Percentiles rank a stretch among this genome's conserved stretches.
phyloP scores from a whole-genome alignment of 495 filamentous ascomycete species.

The Echria macrotheca region DNA sequence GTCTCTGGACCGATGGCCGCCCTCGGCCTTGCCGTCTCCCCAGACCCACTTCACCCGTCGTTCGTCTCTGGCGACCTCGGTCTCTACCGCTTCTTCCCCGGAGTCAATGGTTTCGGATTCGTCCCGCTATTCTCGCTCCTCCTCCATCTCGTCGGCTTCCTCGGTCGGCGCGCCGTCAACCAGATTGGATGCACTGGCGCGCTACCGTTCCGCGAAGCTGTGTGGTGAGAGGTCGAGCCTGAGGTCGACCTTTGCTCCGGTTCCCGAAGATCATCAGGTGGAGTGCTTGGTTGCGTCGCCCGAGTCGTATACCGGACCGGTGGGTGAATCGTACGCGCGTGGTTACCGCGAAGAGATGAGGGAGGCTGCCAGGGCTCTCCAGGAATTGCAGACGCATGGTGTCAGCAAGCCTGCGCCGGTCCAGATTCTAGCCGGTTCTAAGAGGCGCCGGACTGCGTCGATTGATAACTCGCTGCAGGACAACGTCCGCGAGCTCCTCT shows the following conservation, averaged over 20 bases:
- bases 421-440: slow-evolving; percentile 37
- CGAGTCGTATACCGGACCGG: slow-evolving; percentile 51
- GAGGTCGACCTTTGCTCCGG: slow-evolving; percentile 44
- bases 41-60: slow-evolving; percentile 58
- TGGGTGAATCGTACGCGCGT: slow-evolving; percentile 42
- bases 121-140: slow-evolving; percentile 67
- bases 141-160: slow-evolving; percentile 67
- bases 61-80: slow-evolving; percentile 70
- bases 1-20: slow-evolving; percentile 54
- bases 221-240: slow-evolving; percentile 47
- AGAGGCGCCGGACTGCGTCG: slow-evolving; percentile 66
- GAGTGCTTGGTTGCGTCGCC: slow-evolving; percentile 55
- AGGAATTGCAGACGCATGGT: slow-evolving; percentile 50
- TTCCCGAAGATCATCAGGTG: slow-evolving; percentile 51
- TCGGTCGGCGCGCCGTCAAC: slow-evolving; percentile 60
- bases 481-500: slow-evolving; percentile 62
- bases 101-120: slow-evolving; percentile 88
- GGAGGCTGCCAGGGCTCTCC: slow-evolving; percentile 63
- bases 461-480: slow-evolving; percentile 64
- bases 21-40: slow-evolving; percentile 47
- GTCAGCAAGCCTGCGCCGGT: slow-evolving; percentile 30
- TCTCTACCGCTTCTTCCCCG: slow-evolving; percentile 75
- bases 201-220: slow-evolving; percentile 69
- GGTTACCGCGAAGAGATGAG: slow-evolving; percentile 35
- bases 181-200: slow-evolving; percentile 77